These are phyloP conservation scores for Phytophthora tubulina DNA, from an alignment of 352 stramenopile species.

Conservation along the genomic window DNA sequence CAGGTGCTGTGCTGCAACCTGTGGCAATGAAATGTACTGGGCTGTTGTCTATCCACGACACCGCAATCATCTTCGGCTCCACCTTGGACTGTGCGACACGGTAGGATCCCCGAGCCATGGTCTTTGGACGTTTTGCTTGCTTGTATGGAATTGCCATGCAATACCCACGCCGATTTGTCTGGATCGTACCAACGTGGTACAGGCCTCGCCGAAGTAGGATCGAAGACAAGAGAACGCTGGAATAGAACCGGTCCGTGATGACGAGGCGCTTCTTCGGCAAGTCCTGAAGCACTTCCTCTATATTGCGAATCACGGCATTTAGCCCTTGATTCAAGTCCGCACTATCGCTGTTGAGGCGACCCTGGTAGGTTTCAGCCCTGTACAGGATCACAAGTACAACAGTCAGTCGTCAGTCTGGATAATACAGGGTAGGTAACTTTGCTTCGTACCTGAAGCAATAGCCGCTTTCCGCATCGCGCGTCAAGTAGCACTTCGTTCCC, in stretches of 20 bases:
- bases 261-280: no score
- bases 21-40: slow-evolving; percentile 14
- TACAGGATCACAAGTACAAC: no score
- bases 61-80: slow-evolving; percentile 4
- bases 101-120: not conserved
- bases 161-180: not conserved
- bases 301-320: no score
- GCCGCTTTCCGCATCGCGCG: no score
- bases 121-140: not conserved
- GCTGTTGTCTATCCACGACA: slow-evolving; percentile 21
- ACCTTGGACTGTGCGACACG: slow-evolving; percentile 4
- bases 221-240: not conserved
- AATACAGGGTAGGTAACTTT: no score
- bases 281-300: no score
- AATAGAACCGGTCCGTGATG: slow-evolving; percentile 3
- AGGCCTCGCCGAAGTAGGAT: not conserved
- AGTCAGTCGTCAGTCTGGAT: no score
- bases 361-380: no score
- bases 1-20: not conserved
- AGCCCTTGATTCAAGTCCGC: no score
- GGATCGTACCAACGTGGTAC: not conserved
- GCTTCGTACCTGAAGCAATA: no score
- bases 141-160: slow-evolving; percentile 13
- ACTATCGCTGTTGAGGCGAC: no score
- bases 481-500: no score